Base-by-base conservation (phyloP, 2,329 filamentous ascomycete species). In the Pyrenochaeta sp. region DNA sequence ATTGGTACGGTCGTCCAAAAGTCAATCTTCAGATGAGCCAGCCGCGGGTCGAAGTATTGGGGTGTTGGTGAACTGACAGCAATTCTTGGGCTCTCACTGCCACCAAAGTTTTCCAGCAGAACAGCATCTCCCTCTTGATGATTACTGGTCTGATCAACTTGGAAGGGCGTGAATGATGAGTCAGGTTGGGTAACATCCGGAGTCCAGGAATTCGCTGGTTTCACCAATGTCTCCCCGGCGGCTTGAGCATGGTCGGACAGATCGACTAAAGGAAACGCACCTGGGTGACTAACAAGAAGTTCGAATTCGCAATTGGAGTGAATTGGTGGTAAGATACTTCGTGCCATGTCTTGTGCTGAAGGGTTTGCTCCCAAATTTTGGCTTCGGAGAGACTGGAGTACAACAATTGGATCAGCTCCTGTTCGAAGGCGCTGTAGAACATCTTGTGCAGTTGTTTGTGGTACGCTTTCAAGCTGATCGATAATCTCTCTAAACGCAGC, bases 221-320 rank as follows among this genome's bases (percentile, higher is more conserved):
- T 50, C 24, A 22, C 47, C n/a, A 50, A 50, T 22, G 47, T 50
- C 25, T 19, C 15, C 7, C 47, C 47, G 12, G 32, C 15, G 22
- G 8, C 13, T 25, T 50, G 47, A 15, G 28, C 32, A 22, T 8
- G 32, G 9, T 28, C 5, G 19, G 47, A 37, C 24, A 62, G 51
- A 52, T 62, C 60, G 5, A 58, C 8, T 19, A 48, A 46, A 24
- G 43, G 53, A 32, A 56, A 62, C 6, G 60, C 57, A 22, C 52
- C 44, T 10, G 60, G 60, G 30, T 62, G 57, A 13, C 54, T 56
- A 24, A 62, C 50, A 13, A 60, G 48, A 6, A 62, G 15, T 45
- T 62, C 60, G 19, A 62, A 39, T 50, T 62, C 60, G 45, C 57
- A 51, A 34, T 60, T 54, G n/a, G 56, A 60, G 24, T 60, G 44